Evolutionary conservation across 306 rosid species (phyloP).

Genomic region (Cucumis sativus): DNA sequence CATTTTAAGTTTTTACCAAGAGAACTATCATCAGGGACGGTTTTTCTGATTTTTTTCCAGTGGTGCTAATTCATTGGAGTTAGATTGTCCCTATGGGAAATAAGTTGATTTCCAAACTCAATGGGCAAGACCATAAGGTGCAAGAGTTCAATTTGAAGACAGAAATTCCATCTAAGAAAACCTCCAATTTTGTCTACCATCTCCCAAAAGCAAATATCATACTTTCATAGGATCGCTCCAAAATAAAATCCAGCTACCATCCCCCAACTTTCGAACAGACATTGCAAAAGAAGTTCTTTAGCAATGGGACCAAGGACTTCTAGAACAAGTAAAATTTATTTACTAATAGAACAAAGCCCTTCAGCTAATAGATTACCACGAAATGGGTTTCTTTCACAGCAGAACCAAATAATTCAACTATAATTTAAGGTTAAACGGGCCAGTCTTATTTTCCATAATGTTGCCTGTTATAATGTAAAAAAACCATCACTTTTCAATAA

Average conservation of each 20-base stretch:
- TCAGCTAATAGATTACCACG: background rate
- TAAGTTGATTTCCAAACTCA: background rate
- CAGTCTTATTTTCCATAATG: background rate
- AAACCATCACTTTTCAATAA: background rate
- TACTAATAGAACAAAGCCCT: background rate
- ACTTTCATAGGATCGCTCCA: background rate
- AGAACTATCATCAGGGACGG: too few relatives aligned
- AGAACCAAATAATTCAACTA: background rate
- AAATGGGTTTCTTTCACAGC: background rate
- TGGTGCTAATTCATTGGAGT: background rate
- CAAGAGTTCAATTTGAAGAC: background rate
- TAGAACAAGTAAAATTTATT: background rate
- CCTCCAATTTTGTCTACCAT: background rate
- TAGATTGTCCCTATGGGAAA: background rate
- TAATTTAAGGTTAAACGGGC: background rate
- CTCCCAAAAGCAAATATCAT: background rate
- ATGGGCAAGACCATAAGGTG: background rate
- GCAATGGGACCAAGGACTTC: background rate
- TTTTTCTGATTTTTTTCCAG: background rate
- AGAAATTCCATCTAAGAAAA: background rate
- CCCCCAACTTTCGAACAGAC: background rate
- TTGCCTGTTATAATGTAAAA: background rate
- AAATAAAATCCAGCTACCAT: background rate
- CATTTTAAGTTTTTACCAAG: too few relatives aligned
- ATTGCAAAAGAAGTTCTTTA: background rate